Percentiles rank a stretch among this genome's conserved stretches.
Evolutionary conservation across 345 rosid genomes (phyloP).

Genomic region (Conringia planisiliqua): DNA sequence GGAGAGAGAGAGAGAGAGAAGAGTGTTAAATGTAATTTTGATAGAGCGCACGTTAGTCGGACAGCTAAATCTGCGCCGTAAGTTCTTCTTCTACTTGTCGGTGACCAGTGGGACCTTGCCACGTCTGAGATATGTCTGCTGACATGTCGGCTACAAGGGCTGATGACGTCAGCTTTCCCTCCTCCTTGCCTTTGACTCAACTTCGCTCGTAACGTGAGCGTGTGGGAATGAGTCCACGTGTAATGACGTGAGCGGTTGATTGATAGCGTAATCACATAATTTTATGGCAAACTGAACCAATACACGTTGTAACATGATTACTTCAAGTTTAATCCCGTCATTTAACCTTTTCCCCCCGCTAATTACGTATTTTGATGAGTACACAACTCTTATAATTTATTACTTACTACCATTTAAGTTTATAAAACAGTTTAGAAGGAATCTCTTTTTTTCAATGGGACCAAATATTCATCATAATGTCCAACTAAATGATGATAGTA

Average conservation of each 20-base stretch:
- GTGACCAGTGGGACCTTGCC: slow-evolving; percentile 50
- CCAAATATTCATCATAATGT: neutral
- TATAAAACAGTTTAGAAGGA: neutral
- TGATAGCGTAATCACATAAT: neutral
- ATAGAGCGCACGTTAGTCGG: slow-evolving; percentile 34
- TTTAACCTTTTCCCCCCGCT: neutral
- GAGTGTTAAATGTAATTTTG: neutral
- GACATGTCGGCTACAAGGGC: slow-evolving; percentile 9
- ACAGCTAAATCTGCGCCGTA: slow-evolving; percentile 27
- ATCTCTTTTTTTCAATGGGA: neutral
- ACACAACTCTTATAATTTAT: too few relatives aligned
- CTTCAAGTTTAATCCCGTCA: slow-evolving; percentile 4
- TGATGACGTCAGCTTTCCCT: slow-evolving; percentile 3
- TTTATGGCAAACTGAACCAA: neutral
- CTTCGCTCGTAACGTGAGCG: slow-evolving; percentile 17
- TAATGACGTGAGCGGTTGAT: neutral
- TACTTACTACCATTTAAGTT: too few relatives aligned
- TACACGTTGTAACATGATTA: slow-evolving; percentile 11
- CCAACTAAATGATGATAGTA: neutral
- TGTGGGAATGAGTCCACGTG: slow-evolving; percentile 13
- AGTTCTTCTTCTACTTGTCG: slow-evolving; percentile 42
- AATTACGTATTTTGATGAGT: neutral
- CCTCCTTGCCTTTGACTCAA: neutral
- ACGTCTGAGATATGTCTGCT: slow-evolving; percentile 26
- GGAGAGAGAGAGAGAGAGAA: neutral